Conservation (phyloP, 2,329 filamentous ascomycete genomes). For the Colletotrichum higginsianum region DNA sequence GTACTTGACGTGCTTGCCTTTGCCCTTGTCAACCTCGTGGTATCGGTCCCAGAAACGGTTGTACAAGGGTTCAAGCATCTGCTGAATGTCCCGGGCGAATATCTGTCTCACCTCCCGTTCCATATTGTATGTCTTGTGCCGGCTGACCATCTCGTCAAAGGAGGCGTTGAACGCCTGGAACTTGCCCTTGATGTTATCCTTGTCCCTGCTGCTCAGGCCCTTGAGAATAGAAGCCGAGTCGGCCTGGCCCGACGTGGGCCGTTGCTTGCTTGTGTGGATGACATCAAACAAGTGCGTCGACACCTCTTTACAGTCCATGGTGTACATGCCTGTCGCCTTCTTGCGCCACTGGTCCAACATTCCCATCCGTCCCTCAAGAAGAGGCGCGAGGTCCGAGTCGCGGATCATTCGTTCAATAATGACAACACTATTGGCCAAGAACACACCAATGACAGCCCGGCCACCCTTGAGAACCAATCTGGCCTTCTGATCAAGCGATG, state of each 20-base stretch:
- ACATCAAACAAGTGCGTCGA: conserved; percentile 90
- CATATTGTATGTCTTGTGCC: conserved; percentile 89
- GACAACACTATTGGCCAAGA: conserved; percentile 89
- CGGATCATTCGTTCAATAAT: conserved; percentile 89
- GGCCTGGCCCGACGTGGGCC: conserved; percentile 81
- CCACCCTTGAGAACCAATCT: conserved; percentile 80
- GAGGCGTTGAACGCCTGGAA: conserved; percentile 91
- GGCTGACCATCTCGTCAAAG: conserved; percentile 89
- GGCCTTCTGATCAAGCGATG: conserved; percentile 81
- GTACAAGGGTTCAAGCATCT: conserved; percentile 94
- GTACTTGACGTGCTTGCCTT: conserved; percentile 98
- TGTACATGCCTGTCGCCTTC: conserved; percentile 84
- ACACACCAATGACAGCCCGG: conserved; percentile 87
- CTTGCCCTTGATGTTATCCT: conserved; percentile 96
- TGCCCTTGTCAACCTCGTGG: conserved; percentile 97
- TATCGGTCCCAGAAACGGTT: conserved; percentile 97
- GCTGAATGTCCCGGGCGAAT: conserved; percentile 87
- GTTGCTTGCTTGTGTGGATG: conserved; percentile 86
- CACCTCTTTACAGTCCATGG: conserved; percentile 90
- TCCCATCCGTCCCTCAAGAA: conserved; percentile 77
- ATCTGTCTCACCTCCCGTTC: conserved; percentile 89
- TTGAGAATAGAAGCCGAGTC: conserved; percentile 91
- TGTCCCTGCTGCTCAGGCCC: conserved; percentile 88
- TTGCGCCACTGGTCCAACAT: conserved; percentile 89
- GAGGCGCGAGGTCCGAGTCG: conserved; percentile 81